These are phyloP conservation scores for Anthoceros angustus DNA, from an alignment of 225 moss, liverwort and hornwort genomes.

Conservation along the genomic window DNA sequence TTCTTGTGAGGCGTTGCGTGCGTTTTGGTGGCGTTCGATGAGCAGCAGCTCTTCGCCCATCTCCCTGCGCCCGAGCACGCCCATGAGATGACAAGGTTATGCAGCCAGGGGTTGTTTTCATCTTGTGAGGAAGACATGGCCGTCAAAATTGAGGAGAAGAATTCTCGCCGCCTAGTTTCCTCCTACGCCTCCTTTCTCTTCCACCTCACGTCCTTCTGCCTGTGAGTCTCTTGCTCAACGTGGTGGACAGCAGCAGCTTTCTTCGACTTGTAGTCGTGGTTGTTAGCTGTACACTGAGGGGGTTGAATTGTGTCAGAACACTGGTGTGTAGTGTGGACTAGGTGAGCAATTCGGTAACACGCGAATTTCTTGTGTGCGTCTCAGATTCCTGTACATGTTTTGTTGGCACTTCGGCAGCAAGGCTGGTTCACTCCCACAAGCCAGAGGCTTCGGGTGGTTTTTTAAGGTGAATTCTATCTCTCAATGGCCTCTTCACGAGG, in stretches of 20 bases:
- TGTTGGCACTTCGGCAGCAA: slow-evolving; percentile 30
- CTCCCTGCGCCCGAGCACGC: too few relatives aligned
- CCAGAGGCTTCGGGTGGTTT: slow-evolving; percentile 32
- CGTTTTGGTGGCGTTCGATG: too few relatives aligned
- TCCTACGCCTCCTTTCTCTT: slow-evolving; percentile 23
- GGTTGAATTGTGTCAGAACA: not conserved
- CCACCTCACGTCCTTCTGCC: slow-evolving; percentile 22
- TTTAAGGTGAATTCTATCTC: slow-evolving; percentile 18
- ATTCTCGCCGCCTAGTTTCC: not conserved
- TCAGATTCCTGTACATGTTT: slow-evolving; percentile 23
- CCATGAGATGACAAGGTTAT: too few relatives aligned
- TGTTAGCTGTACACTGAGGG: not conserved
- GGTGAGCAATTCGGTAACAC: slow-evolving; percentile 1
- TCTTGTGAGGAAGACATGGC: too few relatives aligned
- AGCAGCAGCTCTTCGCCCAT: too few relatives aligned
- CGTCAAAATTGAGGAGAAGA: too few relatives aligned
- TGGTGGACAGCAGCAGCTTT: not conserved
- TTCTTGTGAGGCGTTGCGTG: too few relatives aligned
- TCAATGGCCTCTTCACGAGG: not conserved
- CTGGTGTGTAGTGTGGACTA: not conserved
- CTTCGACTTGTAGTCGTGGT: not conserved
- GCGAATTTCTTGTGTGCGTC: not conserved
- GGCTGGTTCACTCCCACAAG: slow-evolving; percentile 27
- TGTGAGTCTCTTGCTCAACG: slow-evolving; percentile 3
- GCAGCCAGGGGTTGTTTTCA: too few relatives aligned